Base-by-base conservation (phyloP, 371 early-diverging fungal species). In the Syncephalastrum sp. region DNA sequence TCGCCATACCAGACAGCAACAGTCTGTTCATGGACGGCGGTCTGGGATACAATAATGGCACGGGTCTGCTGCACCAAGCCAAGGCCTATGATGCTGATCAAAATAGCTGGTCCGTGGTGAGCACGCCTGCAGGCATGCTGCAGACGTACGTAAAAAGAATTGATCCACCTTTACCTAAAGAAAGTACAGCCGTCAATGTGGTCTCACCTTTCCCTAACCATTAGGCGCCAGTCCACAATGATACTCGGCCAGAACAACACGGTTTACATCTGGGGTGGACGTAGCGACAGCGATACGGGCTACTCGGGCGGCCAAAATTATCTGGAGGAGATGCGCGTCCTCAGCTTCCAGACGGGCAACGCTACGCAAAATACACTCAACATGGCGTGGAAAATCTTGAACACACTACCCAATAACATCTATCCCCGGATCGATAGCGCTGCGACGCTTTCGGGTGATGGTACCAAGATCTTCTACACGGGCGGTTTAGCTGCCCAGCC, bases 261-360 rank as follows among this genome's bases (percentile, higher is more conserved):
- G 23, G 14, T 52, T 17, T 38, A 52, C 42, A 52, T 52, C 16
- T 52, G 53, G 53, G 53, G 53, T 38, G 53, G 53, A 33, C 38
- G 38, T 10, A 33, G 38, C 8, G 38, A 33, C 38, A 6, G 12
- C 10, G 38, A 33, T 10, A 33, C 38, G 10, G 38, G 38, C 12
- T 33, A 10, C 38, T 33, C 38, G 38, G 38, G 38, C 38, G 38
- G 38, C 10, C 38, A 33, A 33, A 10, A 33, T 10, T 33, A 33
- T 33, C 10, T 33, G 12, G 8, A 33, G 8, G 38, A 33, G 8
- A 33, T 33, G 38, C 38, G 38, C 38, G 2, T 33, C 8, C 38
- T 33, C 7, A 33, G 2, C 12, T 33, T 33, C 8, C 10, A 2
- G 38, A 6, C 8, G 1, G 38, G 38, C 38, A 33, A 33, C 12